phyloP scores from a whole-genome alignment of 768 basidiomycete genomes.

The Gloeopeniophorella convolvens region DNA sequence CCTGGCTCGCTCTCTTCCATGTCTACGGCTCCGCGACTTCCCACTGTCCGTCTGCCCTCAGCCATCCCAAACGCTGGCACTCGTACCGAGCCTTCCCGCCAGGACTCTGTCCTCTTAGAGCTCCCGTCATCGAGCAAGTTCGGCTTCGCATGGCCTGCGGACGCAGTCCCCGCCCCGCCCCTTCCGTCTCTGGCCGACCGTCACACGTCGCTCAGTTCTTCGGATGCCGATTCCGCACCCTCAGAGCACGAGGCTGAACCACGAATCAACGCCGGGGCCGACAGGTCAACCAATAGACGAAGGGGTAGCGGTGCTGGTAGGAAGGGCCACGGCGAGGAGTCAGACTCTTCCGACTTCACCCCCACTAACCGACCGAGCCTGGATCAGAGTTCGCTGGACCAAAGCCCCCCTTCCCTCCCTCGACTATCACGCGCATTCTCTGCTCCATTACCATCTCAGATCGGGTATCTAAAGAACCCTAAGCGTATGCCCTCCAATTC shows the following conservation, averaged over 20 bases:
- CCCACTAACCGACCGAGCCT: slow-evolving; percentile 28
- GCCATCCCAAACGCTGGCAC: slow-evolving; percentile 33
- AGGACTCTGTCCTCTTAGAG: slow-evolving; percentile 42
- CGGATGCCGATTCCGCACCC: slow-evolving; percentile 44
- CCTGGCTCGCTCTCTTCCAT: slow-evolving; percentile 21
- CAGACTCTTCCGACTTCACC: slow-evolving; percentile 24
- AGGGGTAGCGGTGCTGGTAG: slow-evolving; percentile 14
- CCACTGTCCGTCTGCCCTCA: slow-evolving; percentile 47
- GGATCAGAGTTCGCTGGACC: slow-evolving; percentile 30
- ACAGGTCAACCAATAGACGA: slow-evolving; percentile 1
- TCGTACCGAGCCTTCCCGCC: slow-evolving; percentile 33
- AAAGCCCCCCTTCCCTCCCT: slow-evolving; percentile 32
- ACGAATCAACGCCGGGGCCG: background rate
- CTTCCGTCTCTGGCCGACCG: slow-evolving; percentile 34
- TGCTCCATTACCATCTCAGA: slow-evolving; percentile 71
- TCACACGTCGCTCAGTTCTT: slow-evolving; percentile 36
- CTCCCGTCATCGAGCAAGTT: slow-evolving; percentile 49
- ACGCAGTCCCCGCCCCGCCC: slow-evolving; percentile 35
- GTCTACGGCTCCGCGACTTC: slow-evolving; percentile 29
- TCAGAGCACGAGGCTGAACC: slow-evolving; percentile 38
- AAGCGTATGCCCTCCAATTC: slow-evolving; percentile 30
- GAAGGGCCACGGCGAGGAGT: slow-evolving; percentile 24
- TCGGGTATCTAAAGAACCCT: slow-evolving; percentile 72
- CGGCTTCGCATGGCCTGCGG: slow-evolving; percentile 51
- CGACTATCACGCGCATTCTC: slow-evolving; percentile 73